Percentiles rank a stretch among this genome's conserved stretches.
These are phyloP conservation scores for Salix brachista DNA, from an alignment of 345 rosid species.

Conservation along the genomic window DNA sequence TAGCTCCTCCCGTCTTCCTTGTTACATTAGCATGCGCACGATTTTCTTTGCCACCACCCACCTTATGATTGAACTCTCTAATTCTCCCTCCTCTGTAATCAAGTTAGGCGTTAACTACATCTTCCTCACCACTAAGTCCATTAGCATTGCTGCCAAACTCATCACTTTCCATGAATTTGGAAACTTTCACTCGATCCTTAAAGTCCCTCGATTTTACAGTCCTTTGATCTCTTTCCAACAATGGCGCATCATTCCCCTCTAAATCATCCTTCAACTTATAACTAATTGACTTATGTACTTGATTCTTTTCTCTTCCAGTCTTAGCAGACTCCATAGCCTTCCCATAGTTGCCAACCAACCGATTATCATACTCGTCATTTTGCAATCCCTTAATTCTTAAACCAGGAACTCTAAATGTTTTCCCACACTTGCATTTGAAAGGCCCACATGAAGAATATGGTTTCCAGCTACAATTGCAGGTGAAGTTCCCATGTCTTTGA, in stretches of 20 bases:
- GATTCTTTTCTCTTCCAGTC: slow-evolving; percentile 45
- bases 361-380: slow-evolving; percentile 20
- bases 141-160: slow-evolving; percentile 7
- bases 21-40: neutral
- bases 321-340: slow-evolving; percentile 71
- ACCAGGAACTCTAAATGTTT: slow-evolving; percentile 20
- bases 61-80: slow-evolving; percentile 11
- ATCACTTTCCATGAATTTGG: slow-evolving; percentile 3
- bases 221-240: slow-evolving; percentile 17
- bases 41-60: slow-evolving; percentile 2
- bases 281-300: slow-evolving; percentile 17
- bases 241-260: slow-evolving; percentile 10
- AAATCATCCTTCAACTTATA: slow-evolving; percentile 20
- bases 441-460: slow-evolving; percentile 22
- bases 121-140: neutral
- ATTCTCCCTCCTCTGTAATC: slow-evolving; percentile 1
- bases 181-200: slow-evolving; percentile 13
- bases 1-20: neutral
- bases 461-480: slow-evolving; percentile 17
- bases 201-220: slow-evolving; percentile 25
- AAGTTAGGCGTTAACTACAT: neutral
- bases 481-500: slow-evolving; percentile 15
- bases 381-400: slow-evolving; percentile 26
- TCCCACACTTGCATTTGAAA: slow-evolving; percentile 20
- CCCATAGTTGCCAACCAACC: slow-evolving; percentile 50